Evolutionary conservation across 164 flowering plant genomes (phyloP), one percentile per base, ranked within the genome.

Genomic region (Vitis amurensis): DNA sequence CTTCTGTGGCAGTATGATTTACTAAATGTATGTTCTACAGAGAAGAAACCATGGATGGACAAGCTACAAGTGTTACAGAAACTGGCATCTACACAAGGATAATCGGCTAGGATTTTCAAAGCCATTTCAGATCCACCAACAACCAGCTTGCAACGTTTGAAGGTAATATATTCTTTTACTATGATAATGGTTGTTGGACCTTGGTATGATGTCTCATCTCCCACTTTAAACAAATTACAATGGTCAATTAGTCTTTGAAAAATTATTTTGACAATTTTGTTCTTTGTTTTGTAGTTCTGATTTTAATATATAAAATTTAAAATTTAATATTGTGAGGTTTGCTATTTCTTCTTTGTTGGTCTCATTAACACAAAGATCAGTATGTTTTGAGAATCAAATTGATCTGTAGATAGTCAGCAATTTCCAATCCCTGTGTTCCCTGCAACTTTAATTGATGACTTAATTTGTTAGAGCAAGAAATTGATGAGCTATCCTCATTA

Each of bases 61-160:
- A 89, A 77, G 68, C 79, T 96, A 60, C 66, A 64, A 68, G 91
- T 93, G 64, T 65, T 96, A 55, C 93, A 86, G 59, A 84, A 85
- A 53, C 71, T 88, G 77, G 97, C 97, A 59, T 70, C 73, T 63
- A 73, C 64, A 37, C 66, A 76, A 50, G 77, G 76, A 61, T 81
- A 86, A 30, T 84, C 88, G 2, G 84, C 97, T 62, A 84, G 72
- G 83, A 89, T 96, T 69, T 96, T 96, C 79, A 96, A 93, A 83
- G 97, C 95, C 50, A 83, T 93, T 84, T 97, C 98, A 0, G 99
- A 96, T 83, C 98, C 98, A 61, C 98, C 99, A 11, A 96, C 99
- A 5, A 96, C 99, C 48, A 96, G 94, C 78, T 85, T 96, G 80
- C 98, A 96, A 67, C 97, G 98, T 14, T 77, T 96, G 67, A 96